A percentile compares a stretch with the other conserved stretches of the same genome.
Evolutionary conservation across 2,329 filamentous ascomycete genomes (phyloP).

Genomic region (Aureobasidium namibiae): DNA sequence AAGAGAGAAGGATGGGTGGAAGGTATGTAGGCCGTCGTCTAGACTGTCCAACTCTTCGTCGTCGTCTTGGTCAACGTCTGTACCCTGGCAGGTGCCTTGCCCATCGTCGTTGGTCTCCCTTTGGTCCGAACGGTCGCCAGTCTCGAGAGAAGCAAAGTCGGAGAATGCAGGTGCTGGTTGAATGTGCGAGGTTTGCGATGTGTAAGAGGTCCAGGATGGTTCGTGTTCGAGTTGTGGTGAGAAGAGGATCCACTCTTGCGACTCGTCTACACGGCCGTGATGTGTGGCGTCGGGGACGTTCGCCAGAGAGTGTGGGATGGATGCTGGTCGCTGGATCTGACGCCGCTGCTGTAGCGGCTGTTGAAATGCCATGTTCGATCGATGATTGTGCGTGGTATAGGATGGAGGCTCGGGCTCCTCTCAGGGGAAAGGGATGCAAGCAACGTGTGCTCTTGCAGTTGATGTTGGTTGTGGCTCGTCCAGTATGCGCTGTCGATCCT

Average conservation of each 20-base stretch:
- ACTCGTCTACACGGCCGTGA: conserved; percentile 52
- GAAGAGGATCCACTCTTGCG: conserved; percentile 95
- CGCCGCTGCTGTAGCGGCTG: conserved; percentile 27
- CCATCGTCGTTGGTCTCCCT: conserved; percentile 40
- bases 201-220: conserved; percentile 57
- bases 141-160: conserved; percentile 72
- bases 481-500: conserved; percentile 2
- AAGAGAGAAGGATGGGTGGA: conserved; percentile 52
- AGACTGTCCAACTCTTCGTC: conserved; percentile 83
- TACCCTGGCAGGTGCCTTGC: conserved; percentile 35
- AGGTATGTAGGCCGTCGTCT: conserved; percentile 84
- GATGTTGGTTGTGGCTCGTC: background rate
- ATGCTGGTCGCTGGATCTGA: conserved; percentile 19
- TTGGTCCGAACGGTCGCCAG: conserved; percentile 51
- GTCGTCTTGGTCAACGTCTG: conserved; percentile 47
- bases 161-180: conserved; percentile 66
- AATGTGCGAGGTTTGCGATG: conserved; percentile 58
- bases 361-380: conserved; percentile 24
- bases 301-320: conserved; percentile 14
- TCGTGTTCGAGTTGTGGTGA: conserved; percentile 49
- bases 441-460: background rate
- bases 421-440: background rate
- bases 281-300: conserved; percentile 29
- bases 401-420: background rate
- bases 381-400: background rate